phyloP scores from a whole-genome alignment of 2,329 filamentous ascomycete species.

The Mycosphaerella sp. region DNA sequence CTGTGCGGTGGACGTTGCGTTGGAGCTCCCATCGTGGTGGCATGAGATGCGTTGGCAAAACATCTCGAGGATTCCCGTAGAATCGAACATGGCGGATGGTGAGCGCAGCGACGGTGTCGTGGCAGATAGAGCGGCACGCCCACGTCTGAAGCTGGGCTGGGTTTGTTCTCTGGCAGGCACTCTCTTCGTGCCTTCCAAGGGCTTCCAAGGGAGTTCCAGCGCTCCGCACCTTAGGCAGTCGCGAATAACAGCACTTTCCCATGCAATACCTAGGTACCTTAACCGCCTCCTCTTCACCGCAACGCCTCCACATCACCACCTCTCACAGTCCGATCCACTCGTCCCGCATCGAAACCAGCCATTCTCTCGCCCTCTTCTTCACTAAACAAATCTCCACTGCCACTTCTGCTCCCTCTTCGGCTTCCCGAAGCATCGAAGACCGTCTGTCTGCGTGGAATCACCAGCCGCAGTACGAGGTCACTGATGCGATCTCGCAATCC shows the following conservation, averaged over 20 bases:
- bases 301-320: constrained; percentile 23
- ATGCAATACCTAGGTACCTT: no score
- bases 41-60: constrained; percentile 10
- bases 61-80: constrained; percentile 9
- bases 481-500: constrained; percentile 31
- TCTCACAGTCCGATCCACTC: constrained; percentile 37
- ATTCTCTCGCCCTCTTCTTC: constrained; percentile 44
- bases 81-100: constrained; percentile 9
- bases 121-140: neutral
- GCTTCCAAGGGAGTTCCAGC: neutral
- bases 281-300: neutral
- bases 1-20: neutral
- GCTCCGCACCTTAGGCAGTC: neutral
- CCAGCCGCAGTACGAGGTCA: constrained; percentile 33
- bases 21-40: neutral
- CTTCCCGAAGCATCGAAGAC: constrained; percentile 29
- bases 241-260: neutral
- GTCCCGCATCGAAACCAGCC: constrained; percentile 38
- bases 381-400: constrained; percentile 32
- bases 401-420: constrained; percentile 15
- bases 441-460: constrained; percentile 26
- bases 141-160: neutral
- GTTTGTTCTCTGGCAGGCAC: neutral
- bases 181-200: neutral
- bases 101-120: neutral